Conservation (phyloP, 208 protist genomes). For the Wallacemonas sp. region DNA sequence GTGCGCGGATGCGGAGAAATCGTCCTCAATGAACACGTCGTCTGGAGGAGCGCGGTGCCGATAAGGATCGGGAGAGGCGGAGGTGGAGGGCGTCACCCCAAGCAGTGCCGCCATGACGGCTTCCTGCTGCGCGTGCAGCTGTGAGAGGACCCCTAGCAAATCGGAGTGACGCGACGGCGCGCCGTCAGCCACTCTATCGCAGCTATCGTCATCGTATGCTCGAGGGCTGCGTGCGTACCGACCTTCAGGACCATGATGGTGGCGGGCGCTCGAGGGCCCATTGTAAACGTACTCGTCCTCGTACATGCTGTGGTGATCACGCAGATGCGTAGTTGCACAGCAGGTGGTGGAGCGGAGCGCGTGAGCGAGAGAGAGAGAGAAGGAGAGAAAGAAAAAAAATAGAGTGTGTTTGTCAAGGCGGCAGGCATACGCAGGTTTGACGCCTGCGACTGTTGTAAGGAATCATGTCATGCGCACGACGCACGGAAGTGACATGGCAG, state of each 20-base stretch:
- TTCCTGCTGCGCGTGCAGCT: constrained; percentile 2
- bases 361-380: background rate
- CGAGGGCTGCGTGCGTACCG: background rate
- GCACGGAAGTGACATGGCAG: too few relatives aligned
- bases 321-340: background rate
- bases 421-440: too few relatives aligned
- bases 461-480: too few relatives aligned
- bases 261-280: background rate
- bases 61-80: too few relatives aligned
- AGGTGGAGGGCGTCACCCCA: background rate
- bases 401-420: background rate
- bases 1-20: background rate
- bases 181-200: too few relatives aligned
- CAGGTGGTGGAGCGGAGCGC: background rate
- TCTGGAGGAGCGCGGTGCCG: too few relatives aligned
- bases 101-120: background rate
- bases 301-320: constrained; percentile 1
- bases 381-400: constrained; percentile 12
- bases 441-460: too few relatives aligned
- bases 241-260: background rate
- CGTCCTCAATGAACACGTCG: too few relatives aligned
- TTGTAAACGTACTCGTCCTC: constrained; percentile 7
- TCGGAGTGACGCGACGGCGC: too few relatives aligned
- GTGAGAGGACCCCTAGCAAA: background rate
- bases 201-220: background rate